Conservation (phyloP, 1,284 basidiomycete species). For the Boletus semigastroideus region DNA sequence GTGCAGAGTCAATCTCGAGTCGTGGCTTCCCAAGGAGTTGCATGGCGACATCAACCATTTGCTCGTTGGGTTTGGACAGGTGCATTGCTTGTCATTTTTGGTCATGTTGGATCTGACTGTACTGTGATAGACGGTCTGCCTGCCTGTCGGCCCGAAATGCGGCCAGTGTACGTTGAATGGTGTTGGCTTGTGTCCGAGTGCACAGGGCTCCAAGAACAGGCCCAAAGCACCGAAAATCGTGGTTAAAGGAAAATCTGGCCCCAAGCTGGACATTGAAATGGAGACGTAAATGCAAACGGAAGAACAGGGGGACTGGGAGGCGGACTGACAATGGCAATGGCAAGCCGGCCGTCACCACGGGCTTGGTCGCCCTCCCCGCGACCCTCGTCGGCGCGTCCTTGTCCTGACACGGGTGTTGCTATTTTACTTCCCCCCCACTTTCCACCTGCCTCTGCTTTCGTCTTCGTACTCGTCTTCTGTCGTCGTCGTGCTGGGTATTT, state of each 20-base stretch:
- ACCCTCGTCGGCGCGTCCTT: too few relatives aligned
- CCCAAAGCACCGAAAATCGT: constrained; percentile 30
- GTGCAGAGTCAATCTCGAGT: constrained; percentile 78
- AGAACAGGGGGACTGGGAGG: too few relatives aligned
- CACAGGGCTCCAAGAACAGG: constrained; percentile 24
- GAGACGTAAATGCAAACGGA: too few relatives aligned
- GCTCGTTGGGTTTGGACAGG: constrained; percentile 93
- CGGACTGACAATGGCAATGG: too few relatives aligned
- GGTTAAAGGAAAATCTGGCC: neutral
- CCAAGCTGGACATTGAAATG: too few relatives aligned
- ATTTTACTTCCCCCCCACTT: too few relatives aligned
- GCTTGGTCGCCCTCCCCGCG: too few relatives aligned
- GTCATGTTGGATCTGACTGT: neutral
- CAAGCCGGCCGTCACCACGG: too few relatives aligned
- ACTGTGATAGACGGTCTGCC: constrained; percentile 66
- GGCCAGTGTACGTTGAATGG: constrained; percentile 67
- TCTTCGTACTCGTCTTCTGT: too few relatives aligned
- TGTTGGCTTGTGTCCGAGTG: constrained; percentile 60
- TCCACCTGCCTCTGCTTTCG: too few relatives aligned
- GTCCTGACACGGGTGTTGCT: too few relatives aligned
- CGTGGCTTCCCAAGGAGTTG: constrained; percentile 82
- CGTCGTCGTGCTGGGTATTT: too few relatives aligned
- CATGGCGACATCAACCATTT: constrained; percentile 85
- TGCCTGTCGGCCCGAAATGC: constrained; percentile 82
- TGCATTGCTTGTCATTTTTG: constrained; percentile 29